Evolutionary conservation across 2,329 filamentous ascomycete species (phyloP), one percentile per base, ranked within the genome.

Genomic region (Harringtonia lauricola): DNA sequence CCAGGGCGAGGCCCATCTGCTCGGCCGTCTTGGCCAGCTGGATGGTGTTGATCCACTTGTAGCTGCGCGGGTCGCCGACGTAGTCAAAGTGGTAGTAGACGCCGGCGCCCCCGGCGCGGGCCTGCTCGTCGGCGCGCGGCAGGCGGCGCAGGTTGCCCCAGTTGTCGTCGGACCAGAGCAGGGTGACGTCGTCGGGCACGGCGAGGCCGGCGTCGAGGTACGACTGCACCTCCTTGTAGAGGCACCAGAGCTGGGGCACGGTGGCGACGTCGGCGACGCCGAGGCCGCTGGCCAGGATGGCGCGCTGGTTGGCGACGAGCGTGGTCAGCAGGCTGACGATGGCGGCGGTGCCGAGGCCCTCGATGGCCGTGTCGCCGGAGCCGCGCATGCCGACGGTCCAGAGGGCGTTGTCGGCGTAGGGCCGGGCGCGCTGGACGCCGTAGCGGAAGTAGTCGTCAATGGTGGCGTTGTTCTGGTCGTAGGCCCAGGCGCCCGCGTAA

Each of bases 211-310:
- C 66, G 45, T 81, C 74, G 46, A 80, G 76, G 56, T 86, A 85
- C 8, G 74, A 72, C 59, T 81, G 79, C 2, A 86, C 80, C 56
- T 86, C 81, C 55, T 84, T 85, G 61, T 86, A 86, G 48, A 86
- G 61, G 52, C 79, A 83, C 80, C 81, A 85, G 61, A 80, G 70
- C 58, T 85, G 81, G 7, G 81, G 80, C 1, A 81, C 71, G 2
- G 68, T 62, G 4, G 67, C 59, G 31, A 72, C 65, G 37, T 73
- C 59, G 3, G 67, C 66, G 2, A 68, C 61, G 6, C 50, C 67
- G 36, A 81, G 70, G 0, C 81, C 72, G 3, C 72, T 66, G 18
- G 63, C 64, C 36, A 82, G 64, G 45, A 80, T 79, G 10, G 69
- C 56, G 40, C 74, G 68, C 56, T 86, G 80, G 28, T 74, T 70